These are phyloP conservation scores for Arabidopsis lyrata DNA, from an alignment of 441 rosid species.

Conservation along the genomic window DNA sequence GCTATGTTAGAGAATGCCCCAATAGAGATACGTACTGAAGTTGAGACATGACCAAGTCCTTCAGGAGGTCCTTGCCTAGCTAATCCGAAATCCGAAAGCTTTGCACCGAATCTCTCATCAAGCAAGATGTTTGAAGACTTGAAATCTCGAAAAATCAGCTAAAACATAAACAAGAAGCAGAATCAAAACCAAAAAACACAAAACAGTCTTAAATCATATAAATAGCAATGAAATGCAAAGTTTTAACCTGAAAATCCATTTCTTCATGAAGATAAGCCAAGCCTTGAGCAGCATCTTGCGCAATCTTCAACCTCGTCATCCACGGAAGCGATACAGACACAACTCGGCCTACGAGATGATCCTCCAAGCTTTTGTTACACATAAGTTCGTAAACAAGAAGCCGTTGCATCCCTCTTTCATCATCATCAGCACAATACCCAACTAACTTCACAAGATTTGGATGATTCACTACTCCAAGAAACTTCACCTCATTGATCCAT, in stretches of 20 bases:
- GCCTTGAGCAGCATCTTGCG: conserved; percentile 92
- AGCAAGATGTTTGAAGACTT: conserved; percentile 88
- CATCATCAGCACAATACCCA: conserved; percentile 95
- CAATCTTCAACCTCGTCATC: conserved; percentile 78
- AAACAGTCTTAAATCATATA: neutral
- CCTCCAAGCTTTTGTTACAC: conserved; percentile 89
- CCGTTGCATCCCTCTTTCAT: conserved; percentile 94
- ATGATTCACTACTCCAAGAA: conserved; percentile 89
- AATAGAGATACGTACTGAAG: conserved; percentile 64
- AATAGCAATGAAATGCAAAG: neutral
- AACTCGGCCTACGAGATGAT: conserved; percentile 70
- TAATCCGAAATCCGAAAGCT: conserved; percentile 95
- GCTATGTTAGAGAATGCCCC: neutral
- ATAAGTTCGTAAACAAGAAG: conserved; percentile 89
- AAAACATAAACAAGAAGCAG: conserved; percentile 29
- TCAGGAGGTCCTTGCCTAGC: conserved; percentile 95
- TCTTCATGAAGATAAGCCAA: conserved; percentile 94
- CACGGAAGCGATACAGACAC: conserved; percentile 61
- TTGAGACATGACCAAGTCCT: conserved; percentile 89
- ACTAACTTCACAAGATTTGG: conserved; percentile 93
- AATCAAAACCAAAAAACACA: conserved; percentile 2
- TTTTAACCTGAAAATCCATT: conserved; percentile 93
- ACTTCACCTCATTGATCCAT: conserved; percentile 96
- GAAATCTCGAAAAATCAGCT: conserved; percentile 94
- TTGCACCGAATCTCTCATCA: conserved; percentile 83